Evolutionary conservation across 768 basidiomycete genomes (phyloP), one percentile per base, ranked within the genome.

Genomic region (Boletus tomentosulus): DNA sequence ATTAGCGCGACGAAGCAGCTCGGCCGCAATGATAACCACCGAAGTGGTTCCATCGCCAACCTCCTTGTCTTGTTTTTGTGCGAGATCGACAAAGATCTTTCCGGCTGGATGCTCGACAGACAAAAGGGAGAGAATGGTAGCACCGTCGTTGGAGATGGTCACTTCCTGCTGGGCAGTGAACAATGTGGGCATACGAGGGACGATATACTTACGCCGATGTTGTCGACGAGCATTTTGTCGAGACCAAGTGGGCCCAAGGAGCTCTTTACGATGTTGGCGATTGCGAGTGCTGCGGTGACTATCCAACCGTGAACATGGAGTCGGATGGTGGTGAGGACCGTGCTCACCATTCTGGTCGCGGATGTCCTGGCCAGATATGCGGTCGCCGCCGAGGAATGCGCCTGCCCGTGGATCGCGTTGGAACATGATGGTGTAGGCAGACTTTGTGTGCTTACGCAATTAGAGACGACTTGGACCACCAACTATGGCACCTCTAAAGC

Each of bases 11-110:
- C 92, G 87, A 60, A 98, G 79, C 44, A 98, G 83, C 71, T 98
- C 97, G n/a, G 97, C 94, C 50, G 95, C 95, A 67, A 99, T 82
- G 62, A 99, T 91, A 46, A 99, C 97, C 41, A 99, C 97, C 24
- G 94, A 98, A 3, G 97, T 99, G 8, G 97, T 99, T 13, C 97
- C 97, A 74, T 99, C 97, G 35, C 97, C 97, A 10, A 99, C 97
- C 73, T 99, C 97, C 69, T 95, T 97, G 72, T 99, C 97, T 73
- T 98, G 95, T 66, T 98, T 98, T 73, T 98, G 95, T 2, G 97
- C 94, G 43, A 99, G 89, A 72, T 98, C 94, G 45, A 98, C 95
- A 60, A 99, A 93, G 58, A 99, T 94, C 59, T 92, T 87, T 22
- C 94, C 97, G 4, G 97, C 97, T 27, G 97, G 97, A 67, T 98